Conservation (phyloP, 1,139 yeast species). For the Schizosaccharomyces versatilis region DNA sequence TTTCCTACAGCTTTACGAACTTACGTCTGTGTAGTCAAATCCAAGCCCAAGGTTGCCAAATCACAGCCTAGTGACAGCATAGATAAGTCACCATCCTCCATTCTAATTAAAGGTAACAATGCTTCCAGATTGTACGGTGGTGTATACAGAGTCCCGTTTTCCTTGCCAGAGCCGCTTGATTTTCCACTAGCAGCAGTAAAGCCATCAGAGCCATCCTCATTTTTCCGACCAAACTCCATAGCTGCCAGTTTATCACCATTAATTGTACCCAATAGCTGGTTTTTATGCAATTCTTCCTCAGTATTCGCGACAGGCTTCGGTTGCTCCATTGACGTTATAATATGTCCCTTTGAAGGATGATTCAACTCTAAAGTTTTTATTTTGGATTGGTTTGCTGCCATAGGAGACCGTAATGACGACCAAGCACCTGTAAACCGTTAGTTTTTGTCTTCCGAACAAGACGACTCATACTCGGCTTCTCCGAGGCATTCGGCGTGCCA, state of each 20-base stretch:
- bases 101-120: conserved; percentile 39
- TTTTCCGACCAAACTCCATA: no score
- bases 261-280: background rate
- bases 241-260: background rate
- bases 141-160: conserved; percentile 21
- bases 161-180: no score
- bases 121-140: conserved; percentile 54
- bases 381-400: no score
- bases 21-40: conserved; percentile 25
- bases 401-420: no score
- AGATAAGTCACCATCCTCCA: conserved; percentile 44
- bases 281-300: background rate
- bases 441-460: background rate
- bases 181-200: no score
- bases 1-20: background rate
- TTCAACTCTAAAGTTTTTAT: no score
- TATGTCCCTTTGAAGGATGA: no score
- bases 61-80: conserved; percentile 72
- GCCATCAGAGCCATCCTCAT: no score
- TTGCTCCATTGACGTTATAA: no score
- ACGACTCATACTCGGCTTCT: background rate
- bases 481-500: background rate
- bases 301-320: no score
- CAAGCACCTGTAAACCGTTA: no score
- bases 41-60: conserved; percentile 49